Percentiles rank a stretch among this genome's conserved stretches.
These are phyloP conservation scores for Candida maris DNA, from an alignment of 805 yeast species.

Conservation along the genomic window DNA sequence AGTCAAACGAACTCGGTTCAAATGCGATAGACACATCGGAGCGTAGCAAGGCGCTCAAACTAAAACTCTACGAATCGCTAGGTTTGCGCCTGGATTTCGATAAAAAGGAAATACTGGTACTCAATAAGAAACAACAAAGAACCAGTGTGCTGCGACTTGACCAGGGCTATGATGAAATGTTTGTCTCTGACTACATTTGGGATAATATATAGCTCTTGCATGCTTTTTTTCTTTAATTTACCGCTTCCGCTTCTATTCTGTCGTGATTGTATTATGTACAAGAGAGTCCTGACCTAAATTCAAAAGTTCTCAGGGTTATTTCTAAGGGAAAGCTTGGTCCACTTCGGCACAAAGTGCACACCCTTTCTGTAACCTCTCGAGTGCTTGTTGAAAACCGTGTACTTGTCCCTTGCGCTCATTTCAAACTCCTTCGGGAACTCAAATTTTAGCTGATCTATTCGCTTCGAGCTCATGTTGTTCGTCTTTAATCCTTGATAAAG, in stretches of 20 bases:
- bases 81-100: conserved; percentile 50
- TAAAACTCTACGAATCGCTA: conserved; percentile 56
- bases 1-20: conserved; percentile 8
- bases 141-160: conserved; percentile 50
- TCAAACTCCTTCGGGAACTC: conserved; percentile 74
- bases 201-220: conserved; percentile 43
- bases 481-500: conserved; percentile 48
- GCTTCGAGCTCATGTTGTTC: conserved; percentile 31
- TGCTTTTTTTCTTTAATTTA: neutral
- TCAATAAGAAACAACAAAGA: conserved; percentile 43
- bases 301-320: conserved; percentile 71
- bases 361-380: conserved; percentile 81
- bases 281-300: conserved; percentile 4
- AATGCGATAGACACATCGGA: conserved; percentile 26
- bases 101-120: conserved; percentile 43
- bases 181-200: conserved; percentile 77
- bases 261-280: neutral
- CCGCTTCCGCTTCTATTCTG: neutral
- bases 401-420: conserved; percentile 80
- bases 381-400: conserved; percentile 76
- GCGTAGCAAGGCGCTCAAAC: conserved; percentile 45
- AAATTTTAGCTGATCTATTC: conserved; percentile 35
- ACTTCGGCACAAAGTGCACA: conserved; percentile 82
- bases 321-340: conserved; percentile 84
- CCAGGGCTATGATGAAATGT: conserved; percentile 57